phyloP scores from a whole-genome alignment of 345 rosid species.

The Aquilaria sinensis region DNA sequence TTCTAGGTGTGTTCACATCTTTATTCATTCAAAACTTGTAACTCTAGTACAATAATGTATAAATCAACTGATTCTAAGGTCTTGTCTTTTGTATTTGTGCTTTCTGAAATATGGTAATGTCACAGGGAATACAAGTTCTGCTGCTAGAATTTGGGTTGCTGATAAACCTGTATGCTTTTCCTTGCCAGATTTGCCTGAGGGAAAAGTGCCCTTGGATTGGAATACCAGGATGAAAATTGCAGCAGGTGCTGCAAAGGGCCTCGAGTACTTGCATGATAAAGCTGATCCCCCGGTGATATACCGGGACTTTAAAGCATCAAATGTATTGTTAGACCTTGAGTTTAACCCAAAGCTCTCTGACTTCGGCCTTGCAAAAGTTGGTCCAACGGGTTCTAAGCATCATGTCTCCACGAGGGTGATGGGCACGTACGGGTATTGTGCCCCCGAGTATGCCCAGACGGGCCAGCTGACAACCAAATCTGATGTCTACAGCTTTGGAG shows the following conservation, averaged over 20 bases:
- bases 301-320: conserved; percentile 76
- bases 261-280: conserved; percentile 70
- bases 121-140: no score
- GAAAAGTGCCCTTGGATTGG: conserved; percentile 57
- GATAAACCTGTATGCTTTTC: conserved; percentile 1
- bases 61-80: not conserved
- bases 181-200: conserved; percentile 31
- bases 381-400: conserved; percentile 62
- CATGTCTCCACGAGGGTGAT: conserved; percentile 83
- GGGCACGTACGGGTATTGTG: conserved; percentile 86
- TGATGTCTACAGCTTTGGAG: conserved; percentile 83
- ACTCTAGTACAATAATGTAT: not conserved
- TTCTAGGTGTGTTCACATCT: conserved; percentile 42
- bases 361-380: conserved; percentile 82
- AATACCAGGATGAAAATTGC: conserved; percentile 66
- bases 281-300: conserved; percentile 75
- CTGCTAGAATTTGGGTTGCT: not conserved
- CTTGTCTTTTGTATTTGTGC: not conserved
- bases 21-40: not conserved
- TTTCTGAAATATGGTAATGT: not conserved
- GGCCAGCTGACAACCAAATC: conserved; percentile 70
- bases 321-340: conserved; percentile 49
- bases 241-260: conserved; percentile 75
- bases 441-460: conserved; percentile 69
- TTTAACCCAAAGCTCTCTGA: conserved; percentile 77